phyloP scores from a whole-genome alignment of 2,329 filamentous ascomycete genomes.

The Hypoxylon sp. region DNA sequence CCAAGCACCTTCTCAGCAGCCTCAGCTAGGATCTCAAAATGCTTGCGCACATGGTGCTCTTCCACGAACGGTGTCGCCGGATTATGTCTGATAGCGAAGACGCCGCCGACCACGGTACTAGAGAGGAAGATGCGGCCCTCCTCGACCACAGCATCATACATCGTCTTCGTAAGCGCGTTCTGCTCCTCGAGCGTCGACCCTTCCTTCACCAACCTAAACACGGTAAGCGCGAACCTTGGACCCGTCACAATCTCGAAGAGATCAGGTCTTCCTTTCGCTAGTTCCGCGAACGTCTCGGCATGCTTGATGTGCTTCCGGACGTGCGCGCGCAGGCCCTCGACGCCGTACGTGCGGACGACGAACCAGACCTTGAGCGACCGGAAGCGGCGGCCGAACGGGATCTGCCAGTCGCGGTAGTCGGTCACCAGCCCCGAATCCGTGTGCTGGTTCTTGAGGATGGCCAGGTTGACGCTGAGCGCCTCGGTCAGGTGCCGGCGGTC shows the following conservation, averaged over 20 bases:
- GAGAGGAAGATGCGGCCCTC: conserved; percentile 86
- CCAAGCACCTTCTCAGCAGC: conserved; percentile 67
- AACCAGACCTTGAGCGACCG: conserved; percentile 95
- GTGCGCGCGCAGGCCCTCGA: conserved; percentile 79
- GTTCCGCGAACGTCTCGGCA: conserved; percentile 75
- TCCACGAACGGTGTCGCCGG: conserved; percentile 77
- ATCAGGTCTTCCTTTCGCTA: conserved; percentile 70
- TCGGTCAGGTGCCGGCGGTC: conserved; percentile 80
- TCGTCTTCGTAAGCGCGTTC: conserved; percentile 76
- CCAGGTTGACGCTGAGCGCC: conserved; percentile 81
- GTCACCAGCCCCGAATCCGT: conserved; percentile 87
- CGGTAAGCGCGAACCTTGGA: conserved; percentile 82
- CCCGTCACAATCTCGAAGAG: conserved; percentile 81
- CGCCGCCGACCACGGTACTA: conserved; percentile 76
- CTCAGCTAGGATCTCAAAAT: conserved; percentile 79
- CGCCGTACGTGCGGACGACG: conserved; percentile 84
- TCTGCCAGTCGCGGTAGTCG: conserved; percentile 97
- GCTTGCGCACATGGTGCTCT: conserved; percentile 75
- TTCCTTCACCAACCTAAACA: conserved; percentile 69
- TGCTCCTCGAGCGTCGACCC: conserved; percentile 58
- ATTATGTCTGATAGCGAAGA: conserved; percentile 84
- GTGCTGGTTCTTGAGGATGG: conserved; percentile 84
- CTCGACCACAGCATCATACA: conserved; percentile 80
- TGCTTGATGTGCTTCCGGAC: conserved; percentile 75
- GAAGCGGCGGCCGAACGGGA: conserved; percentile 90